These are phyloP conservation scores for Cenchrus purpureus DNA, from an alignment of 176 grass and related monocot species.

Conservation along the genomic window DNA sequence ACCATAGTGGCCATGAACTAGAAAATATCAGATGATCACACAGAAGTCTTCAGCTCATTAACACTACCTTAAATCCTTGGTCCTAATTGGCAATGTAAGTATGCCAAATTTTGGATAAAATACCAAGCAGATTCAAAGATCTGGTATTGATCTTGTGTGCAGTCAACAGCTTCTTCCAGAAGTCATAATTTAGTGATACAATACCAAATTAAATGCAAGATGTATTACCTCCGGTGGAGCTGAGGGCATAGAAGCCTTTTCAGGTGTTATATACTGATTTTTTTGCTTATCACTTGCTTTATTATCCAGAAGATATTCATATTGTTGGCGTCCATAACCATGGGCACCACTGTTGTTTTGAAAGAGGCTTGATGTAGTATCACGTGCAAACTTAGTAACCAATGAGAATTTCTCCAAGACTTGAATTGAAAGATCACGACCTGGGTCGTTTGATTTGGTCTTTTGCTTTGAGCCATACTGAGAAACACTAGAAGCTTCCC, in stretches of 20 bases:
- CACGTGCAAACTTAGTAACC: conserved; percentile 93
- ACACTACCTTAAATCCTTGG: not conserved
- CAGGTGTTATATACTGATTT: conserved; percentile 52
- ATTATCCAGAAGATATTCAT: conserved; percentile 50
- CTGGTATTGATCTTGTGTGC: not conserved
- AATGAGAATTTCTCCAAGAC: conserved; percentile 98
- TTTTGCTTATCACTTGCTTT: conserved; percentile 49
- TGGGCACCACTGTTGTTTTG: conserved; percentile 59
- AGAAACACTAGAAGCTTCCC: conserved; percentile 51
- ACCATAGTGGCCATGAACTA: not conserved
- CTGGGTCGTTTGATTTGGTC: conserved; percentile 70
- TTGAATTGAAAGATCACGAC: conserved; percentile 82
- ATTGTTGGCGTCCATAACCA: conserved; percentile 62
- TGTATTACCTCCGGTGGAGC: conserved; percentile 73
- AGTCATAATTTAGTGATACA: conserved; percentile 8
- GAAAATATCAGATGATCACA: conserved; percentile 15
- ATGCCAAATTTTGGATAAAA: conserved; percentile 34
- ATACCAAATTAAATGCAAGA: conserved; percentile 20
- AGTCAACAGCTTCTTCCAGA: conserved; percentile 7
- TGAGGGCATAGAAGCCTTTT: conserved; percentile 48
- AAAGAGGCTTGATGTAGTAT: conserved; percentile 88
- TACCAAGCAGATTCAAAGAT: not conserved
- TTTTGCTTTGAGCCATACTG: conserved; percentile 70
- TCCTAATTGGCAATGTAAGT: conserved; percentile 2
- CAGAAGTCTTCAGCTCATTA: conserved; percentile 12